phyloP scores from a whole-genome alignment of 176 grass and related monocot genomes.

The Guadua angustifolia region DNA sequence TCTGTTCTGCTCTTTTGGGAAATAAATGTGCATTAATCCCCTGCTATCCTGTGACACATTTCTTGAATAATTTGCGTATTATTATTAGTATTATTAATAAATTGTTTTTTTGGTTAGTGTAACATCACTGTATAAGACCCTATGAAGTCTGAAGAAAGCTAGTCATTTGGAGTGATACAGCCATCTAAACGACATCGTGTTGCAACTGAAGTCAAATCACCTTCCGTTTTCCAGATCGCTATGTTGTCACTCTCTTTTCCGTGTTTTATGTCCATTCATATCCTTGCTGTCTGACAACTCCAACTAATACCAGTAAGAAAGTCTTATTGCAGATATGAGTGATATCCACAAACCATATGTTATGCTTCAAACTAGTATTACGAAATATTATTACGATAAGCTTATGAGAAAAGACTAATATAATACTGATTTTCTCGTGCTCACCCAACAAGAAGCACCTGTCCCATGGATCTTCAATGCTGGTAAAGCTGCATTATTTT shows the following conservation, averaged over 20 bases:
- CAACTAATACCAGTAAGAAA: not conserved
- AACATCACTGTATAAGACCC: not conserved
- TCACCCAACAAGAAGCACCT: conserved; percentile 18
- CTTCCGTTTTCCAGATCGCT: conserved; percentile 6
- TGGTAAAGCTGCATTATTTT: conserved; percentile 2
- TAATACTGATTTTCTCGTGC: not conserved
- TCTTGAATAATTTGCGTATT: not conserved
- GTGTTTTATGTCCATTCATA: not conserved
- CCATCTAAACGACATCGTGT: not conserved
- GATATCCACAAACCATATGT: not conserved
- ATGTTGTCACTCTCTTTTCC: not conserved
- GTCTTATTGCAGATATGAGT: conserved; percentile 18
- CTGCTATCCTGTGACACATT: conserved; percentile 19
- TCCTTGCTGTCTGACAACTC: not conserved
- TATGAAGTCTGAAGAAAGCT: not conserved
- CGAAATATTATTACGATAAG: not conserved
- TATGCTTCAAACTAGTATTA: not conserved
- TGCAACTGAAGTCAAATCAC: conserved; percentile 30
- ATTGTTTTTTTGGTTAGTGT: not conserved
- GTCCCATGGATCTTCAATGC: not conserved
- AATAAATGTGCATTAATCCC: not conserved
- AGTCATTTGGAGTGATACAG: not conserved
- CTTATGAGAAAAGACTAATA: not conserved
- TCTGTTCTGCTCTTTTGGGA: not conserved
- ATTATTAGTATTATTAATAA: not conserved